Percentiles rank a stretch among this genome's conserved stretches.
Evolutionary conservation across 2,329 filamentous ascomycete genomes (phyloP).

Genomic region (Aureobasidium zeae): DNA sequence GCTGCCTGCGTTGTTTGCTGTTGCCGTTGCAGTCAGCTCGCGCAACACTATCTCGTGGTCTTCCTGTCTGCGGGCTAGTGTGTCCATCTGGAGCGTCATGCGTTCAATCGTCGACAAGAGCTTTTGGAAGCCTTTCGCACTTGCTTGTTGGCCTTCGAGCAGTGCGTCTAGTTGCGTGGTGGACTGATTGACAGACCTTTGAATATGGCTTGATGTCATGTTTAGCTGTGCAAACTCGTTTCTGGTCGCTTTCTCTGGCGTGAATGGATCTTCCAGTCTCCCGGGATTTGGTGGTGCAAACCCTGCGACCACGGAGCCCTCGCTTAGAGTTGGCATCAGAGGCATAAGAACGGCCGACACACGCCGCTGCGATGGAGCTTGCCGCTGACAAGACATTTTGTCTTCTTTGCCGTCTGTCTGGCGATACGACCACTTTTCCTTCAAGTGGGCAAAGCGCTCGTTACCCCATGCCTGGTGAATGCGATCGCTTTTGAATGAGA

Average conservation of each 20-base stretch:
- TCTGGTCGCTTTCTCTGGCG: conserved; percentile 1
- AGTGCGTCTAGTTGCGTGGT: conserved; percentile 16
- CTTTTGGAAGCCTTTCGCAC: conserved; percentile 16
- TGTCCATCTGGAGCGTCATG: conserved; percentile 8
- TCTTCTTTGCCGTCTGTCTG: conserved; percentile 23
- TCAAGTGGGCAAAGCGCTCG: conserved; percentile 23
- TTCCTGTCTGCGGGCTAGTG: conserved; percentile 1
- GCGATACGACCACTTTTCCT: conserved; percentile 28
- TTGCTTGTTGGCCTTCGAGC: conserved; percentile 18
- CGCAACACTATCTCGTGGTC: conserved; percentile 9
- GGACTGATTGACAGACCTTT: conserved; percentile 10
- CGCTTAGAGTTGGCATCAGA: conserved; percentile 16
- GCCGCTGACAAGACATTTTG: conserved; percentile 12
- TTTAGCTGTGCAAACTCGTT: conserved; percentile 16
- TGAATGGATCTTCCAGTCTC: conserved; percentile 18
- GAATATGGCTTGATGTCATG: conserved; percentile 15
- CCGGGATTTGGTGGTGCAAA: too few relatives aligned
- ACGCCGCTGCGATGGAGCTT: neutral
- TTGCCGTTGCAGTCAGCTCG: conserved; percentile 3
- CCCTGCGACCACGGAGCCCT: conserved; percentile 4
- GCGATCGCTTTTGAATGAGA: conserved; percentile 25
- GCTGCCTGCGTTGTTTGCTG: conserved; percentile 1
- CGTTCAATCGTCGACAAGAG: conserved; percentile 17
- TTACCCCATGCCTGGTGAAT: conserved; percentile 26
- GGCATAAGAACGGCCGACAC: conserved; percentile 3